phyloP scores from a whole-genome alignment of 257 asterid genomes.

The Scutellaria minor region DNA sequence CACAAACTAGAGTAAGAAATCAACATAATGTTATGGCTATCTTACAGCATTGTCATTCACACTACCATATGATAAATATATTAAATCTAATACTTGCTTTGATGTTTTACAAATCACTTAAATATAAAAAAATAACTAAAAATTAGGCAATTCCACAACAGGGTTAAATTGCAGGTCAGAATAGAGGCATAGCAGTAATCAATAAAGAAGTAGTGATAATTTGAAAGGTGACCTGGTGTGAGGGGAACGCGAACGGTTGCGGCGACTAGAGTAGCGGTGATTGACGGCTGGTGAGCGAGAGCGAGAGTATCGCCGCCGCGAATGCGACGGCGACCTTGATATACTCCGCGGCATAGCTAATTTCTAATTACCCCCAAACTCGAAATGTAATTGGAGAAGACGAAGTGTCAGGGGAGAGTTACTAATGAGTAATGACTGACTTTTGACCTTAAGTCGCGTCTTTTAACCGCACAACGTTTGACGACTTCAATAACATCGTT shows the following conservation, averaged over 20 bases:
- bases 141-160: background rate
- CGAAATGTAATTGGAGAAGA: slow-evolving; percentile 4
- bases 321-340: slow-evolving; percentile 80
- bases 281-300: slow-evolving; percentile 74
- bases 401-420: background rate
- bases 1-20: background rate
- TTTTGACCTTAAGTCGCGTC: too few relatives aligned
- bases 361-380: slow-evolving; percentile 11
- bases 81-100: background rate
- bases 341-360: slow-evolving; percentile 58
- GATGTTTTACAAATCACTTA: background rate
- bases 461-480: too few relatives aligned
- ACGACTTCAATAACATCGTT: too few relatives aligned
- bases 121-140: background rate
- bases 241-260: slow-evolving; percentile 75
- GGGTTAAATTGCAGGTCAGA: background rate
- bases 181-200: background rate
- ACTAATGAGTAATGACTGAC: background rate
- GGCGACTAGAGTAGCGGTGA: slow-evolving; percentile 56
- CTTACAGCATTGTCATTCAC: background rate
- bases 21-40: background rate
- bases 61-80: background rate
- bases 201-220: background rate
- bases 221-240: slow-evolving; percentile 53
- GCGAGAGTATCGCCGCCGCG: slow-evolving; percentile 68